Base-by-base conservation (phyloP, 768 basidiomycete genomes). In the Boletales sp. region DNA sequence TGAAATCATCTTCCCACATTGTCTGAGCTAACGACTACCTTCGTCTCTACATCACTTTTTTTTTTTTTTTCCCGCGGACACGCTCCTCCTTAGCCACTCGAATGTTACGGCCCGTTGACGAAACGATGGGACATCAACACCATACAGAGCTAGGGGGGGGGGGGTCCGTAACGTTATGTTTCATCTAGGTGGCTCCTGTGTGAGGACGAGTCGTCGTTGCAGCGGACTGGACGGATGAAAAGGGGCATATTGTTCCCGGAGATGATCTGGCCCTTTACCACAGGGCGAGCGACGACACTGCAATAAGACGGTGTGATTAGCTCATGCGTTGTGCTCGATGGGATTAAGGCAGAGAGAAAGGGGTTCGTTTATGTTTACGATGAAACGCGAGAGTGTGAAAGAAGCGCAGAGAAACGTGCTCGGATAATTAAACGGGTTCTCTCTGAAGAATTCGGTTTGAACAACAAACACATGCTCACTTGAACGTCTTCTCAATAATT, bases 221-320 rank as follows among this genome's bases (percentile, higher is more conserved):
- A 30, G 44, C 44, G 58, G 28, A 67, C 55, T 17, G 67, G 70
- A 32, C 72, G 72, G 55, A 81, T 68, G 54, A 74, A 70, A 55
- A 84, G 67, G 44, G 82, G 82, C 78, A 82, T 80, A 66, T 79
- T 81, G 67, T 80, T 81, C 44, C 81, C 80, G 47, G 74, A 61
- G 44, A 71, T 65, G n/a, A 75, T 72, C 55, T 74, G 72, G 36
- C 78, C 79, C 61, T 76, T 79, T 49, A 83, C 78, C 59, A 80
- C 75, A 19, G 81, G 82, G 49, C 78, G 76, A 48, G 77, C 80
- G 19, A 80, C 76, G 50, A 81, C 72, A 59, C 78, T 79, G 61
- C 21, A 55, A 37, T 37, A 5, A 28, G 9, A 19, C 42, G 33
- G 48, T 53, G 42, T 34, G 48, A 47, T 69, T 30, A 62, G 55